Evolutionary conservation across 164 flowering plant genomes (phyloP).

Genomic region (Macadamia integrifolia): DNA sequence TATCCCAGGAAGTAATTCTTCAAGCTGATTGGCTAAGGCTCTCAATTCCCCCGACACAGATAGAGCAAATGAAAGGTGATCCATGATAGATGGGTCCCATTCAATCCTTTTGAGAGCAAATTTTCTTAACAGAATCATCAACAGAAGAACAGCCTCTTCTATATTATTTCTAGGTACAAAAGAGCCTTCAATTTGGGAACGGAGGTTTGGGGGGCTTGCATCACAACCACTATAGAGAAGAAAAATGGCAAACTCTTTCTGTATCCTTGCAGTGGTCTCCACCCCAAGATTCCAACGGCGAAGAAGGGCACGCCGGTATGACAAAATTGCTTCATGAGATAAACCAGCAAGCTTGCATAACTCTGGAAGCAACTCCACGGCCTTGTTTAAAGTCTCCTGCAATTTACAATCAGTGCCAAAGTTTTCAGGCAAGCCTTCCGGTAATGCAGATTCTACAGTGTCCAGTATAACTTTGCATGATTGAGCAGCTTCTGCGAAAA

Average conservation of each 20-base stretch:
- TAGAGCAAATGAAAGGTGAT: constrained; percentile 79
- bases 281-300: constrained; percentile 72
- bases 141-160: constrained; percentile 81
- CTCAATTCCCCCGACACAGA: constrained; percentile 54
- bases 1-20: constrained; percentile 59
- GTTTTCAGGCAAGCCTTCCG: constrained; percentile 68
- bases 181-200: constrained; percentile 69
- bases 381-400: constrained; percentile 64
- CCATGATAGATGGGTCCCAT: constrained; percentile 81
- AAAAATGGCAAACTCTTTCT: constrained; percentile 77
- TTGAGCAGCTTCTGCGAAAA: constrained; percentile 86
- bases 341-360: constrained; percentile 60
- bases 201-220: constrained; percentile 77
- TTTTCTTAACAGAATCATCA: constrained; percentile 60
- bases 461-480: constrained; percentile 80
- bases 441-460: constrained; percentile 75
- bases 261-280: constrained; percentile 56
- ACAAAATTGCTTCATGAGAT: constrained; percentile 56
- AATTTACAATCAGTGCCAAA: constrained; percentile 57
- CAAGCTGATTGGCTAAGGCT: constrained; percentile 56
- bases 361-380: constrained; percentile 89
- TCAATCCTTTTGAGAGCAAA: constrained; percentile 32
- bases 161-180: constrained; percentile 79
- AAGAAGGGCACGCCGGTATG: constrained; percentile 76
- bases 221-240: constrained; percentile 83